These are phyloP conservation scores for Begonia fuchsioides DNA, from an alignment of 306 rosid species.

Conservation along the genomic window DNA sequence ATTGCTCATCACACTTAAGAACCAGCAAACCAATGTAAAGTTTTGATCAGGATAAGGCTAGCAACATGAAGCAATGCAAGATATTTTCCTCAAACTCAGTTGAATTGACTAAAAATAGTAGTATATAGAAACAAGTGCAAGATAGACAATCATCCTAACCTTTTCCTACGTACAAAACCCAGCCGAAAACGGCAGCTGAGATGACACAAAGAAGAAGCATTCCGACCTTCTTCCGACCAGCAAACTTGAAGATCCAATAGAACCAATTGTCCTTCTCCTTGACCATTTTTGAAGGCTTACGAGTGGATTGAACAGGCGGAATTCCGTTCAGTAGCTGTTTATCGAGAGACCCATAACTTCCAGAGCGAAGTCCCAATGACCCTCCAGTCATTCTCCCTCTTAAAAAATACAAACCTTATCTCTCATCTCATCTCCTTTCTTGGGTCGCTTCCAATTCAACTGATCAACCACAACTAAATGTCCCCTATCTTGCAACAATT, in stretches of 20 bases:
- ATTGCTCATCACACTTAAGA: no score
- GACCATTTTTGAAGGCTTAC: constrained; percentile 68
- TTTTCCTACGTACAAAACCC: constrained; percentile 79
- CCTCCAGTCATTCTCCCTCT: constrained; percentile 67
- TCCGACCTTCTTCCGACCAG: constrained; percentile 75
- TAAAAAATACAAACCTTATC: constrained; percentile 17
- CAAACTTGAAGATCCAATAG: constrained; percentile 76
- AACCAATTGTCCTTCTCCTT: constrained; percentile 68
- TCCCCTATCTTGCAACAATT: not conserved
- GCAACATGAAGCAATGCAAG: no score
- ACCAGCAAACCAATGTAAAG: no score
- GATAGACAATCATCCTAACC: constrained; percentile 27
- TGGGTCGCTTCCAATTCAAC: constrained; percentile 21
- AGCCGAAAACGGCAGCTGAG: constrained; percentile 66
- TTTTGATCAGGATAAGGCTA: no score
- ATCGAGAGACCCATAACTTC: constrained; percentile 75
- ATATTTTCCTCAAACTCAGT: no score
- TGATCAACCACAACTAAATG: constrained; percentile 6
- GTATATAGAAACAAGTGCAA: not conserved
- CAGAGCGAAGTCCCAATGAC: constrained; percentile 77
- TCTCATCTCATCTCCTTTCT: constrained; percentile 28
- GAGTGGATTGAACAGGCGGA: constrained; percentile 38
- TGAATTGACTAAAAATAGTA: no score
- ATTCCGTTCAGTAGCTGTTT: no score
- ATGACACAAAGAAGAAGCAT: constrained; percentile 66